Evolutionary conservation across 2,329 filamentous ascomycete species (phyloP), one percentile per base, ranked within the genome.

Genomic region (Fusarium pininemorale): DNA sequence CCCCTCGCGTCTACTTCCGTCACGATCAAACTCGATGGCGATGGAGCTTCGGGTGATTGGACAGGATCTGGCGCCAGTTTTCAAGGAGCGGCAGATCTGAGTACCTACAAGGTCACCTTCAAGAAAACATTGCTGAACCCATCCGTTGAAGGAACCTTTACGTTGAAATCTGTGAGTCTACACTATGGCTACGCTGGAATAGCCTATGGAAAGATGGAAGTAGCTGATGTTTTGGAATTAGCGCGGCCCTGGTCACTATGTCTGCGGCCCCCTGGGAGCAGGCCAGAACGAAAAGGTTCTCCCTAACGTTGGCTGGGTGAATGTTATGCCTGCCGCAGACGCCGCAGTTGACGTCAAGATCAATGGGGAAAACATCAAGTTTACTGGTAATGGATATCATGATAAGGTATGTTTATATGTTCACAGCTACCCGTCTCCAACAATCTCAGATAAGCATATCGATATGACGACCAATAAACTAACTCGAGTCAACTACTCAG

Each of bases 111-210:
- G 6, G 30, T 53, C 16, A 53, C 48, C 3, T 53, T 53, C 13
- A 20, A 53, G 30, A 53, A 53, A 3, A 53, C 30, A 2, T 9
- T 37, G 12, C 20, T 53, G 8, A 53, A 53, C 12, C 48, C 30
- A 37, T 53, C 30, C 8, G 48, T 53, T 2, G 30, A 53, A 5
- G 48, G 48, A 7, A 53, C 48, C 6, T 53, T 53, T 20, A 37
- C 30, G 0, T 11, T 53, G n/a, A 53, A 26, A 9, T 53, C 48
- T 7, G 30, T 53, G 8, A 53, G 48, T 51, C 5, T 35, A 6
- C 10, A 3, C 15, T 4, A 3, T 12, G 28, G 5, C 26, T 14
- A 20, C 3, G 12, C 44, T 14, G 16, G 10, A 11, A n/a, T 3
- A 24, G 11, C 30, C 11, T 24, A 3, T 20, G 11, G 22, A 24